Evolutionary conservation across 352 stramenopile genomes (phyloP), one percentile per base, ranked within the genome.

Genomic region (Globisporangium uncinulatum): DNA sequence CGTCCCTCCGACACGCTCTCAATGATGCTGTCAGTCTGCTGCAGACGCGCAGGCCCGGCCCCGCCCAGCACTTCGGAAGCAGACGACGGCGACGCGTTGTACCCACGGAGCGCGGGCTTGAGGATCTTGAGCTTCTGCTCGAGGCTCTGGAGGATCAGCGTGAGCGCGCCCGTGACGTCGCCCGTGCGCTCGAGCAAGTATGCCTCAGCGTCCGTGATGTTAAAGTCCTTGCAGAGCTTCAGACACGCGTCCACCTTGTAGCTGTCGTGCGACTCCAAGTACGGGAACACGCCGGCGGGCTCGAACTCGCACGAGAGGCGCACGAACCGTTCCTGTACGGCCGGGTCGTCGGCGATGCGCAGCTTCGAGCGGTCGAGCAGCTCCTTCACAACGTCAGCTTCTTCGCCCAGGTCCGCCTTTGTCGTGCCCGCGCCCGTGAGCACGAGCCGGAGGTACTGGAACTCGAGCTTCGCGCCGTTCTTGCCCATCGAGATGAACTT

Each of bases 181-280:
- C 92, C 94, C 49, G 91, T 97, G 34, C 87, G 76, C 58, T 98
- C 94, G 7, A 98, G 72, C 49, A 98, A 62, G 66, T 97, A 98
- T 4, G 92, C 92, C 63, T 95, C 81, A 1, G 86, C 86, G 36
- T 95, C 83, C 17, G 83, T 92, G 51, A 95, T 95, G 29, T 65
- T 70, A 39, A 87, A 92, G 52, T 93, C 82, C 52, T 89, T 89
- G 69, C 86, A 95, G 6, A 93, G 70, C 49, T 89, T 87, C 53
- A 95, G 65, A 46, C 78, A 91, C 48, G 76, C 73, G 45, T 95
- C 83, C 11, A 95, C 83, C 66, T 92, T 91, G 74, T 94, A 95
- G 64, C 79, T 92, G 59, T 95, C 82, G 51, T 93, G 82, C 1
- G 80, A 86, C 54, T 92, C 80, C 10, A 95, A 64, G 57, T 90